Evolutionary conservation across 2,329 filamentous ascomycete species (phyloP), one percentile per base, ranked within the genome.

Genomic region (Claviceps africana): DNA sequence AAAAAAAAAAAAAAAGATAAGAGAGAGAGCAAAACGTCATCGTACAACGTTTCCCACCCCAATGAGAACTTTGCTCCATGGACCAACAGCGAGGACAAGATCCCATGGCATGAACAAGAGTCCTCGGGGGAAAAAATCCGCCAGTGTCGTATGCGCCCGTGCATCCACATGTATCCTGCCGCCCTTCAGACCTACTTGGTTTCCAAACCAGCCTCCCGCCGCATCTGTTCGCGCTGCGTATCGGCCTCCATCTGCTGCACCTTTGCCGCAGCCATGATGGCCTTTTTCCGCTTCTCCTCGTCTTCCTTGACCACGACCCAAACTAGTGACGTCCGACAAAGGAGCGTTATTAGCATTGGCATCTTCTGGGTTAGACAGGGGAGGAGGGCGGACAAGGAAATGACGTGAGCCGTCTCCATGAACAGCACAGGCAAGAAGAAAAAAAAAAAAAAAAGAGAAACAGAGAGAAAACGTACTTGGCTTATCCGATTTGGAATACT

Each of bases 401-500:
- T 3, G 25, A 5, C 25, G 5, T 15, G 4, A 5, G 4, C n/a
- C n/a, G 35, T 25, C 19, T 37, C 33, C 47, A 31, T 13, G 10
- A 21, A 19, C 17, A 37, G 3, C n/a, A 50, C 19, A 6, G 3
- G 15, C 17, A 44, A 31, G 11, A 35, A 7, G 19, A 17, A 15
- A 22, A 30, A 21, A 40, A 31, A 13, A 17, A 47, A 21, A 31
- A 48, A n/a, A n/a, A n/a, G n/a, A n/a, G n/a, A n/a, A n/a, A n/a
- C n/a, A n/a, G n/a, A n/a, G n/a, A n/a, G n/a, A n/a, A n/a, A n/a
- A 72, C 84, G 55, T 75, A 95, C 89, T 95, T 44, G 87, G 87
- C 71, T 91, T 95, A 64, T 95, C 85, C 15, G 85, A 93, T 72
- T 90, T 94, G 28, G 88, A 86, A 66, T 90, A 88, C 61, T 91